Base-by-base conservation (phyloP, 805 yeast species). In the Clavispora asparagi region DNA sequence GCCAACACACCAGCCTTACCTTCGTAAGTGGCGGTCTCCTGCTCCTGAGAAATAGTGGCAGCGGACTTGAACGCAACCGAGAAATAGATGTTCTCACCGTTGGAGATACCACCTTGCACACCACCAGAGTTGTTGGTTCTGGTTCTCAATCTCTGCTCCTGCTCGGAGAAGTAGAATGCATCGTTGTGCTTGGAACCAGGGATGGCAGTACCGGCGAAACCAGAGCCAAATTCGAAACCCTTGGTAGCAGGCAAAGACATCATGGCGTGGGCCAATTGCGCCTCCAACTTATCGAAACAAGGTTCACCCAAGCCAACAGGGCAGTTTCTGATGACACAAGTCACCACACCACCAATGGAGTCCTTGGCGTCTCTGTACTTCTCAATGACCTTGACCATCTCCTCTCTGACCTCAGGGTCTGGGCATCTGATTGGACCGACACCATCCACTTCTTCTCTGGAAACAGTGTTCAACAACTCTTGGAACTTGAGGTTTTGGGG, bases 291-390 rank as follows among this genome's bases (percentile, higher is more conserved):
- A 69, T 94, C 99, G 64, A 94, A 94, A 51, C 90, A 89, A 27
- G 99, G 99, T 73, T 94, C 99, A 53, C 99, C 99, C 38, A 94
- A 76, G n/a, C 98, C 98, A 44, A 85, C 75, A 35, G 99, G 99
- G 54, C 87, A 79, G 68, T 94, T 92, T 67, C 98, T 82, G 40
- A 94, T 78, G 16, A 94, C 98, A 76, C 99, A 94, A 8, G 99
- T 94, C 46, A 94, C 99, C 38, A 92, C 87, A 59, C 99, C 99
- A 53, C 99, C 99, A 55, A 94, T 88, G 42, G 97, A 91, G 68
- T 94, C 99, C 58, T 87, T 78, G 40, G 82, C 67, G 57, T 87
- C 96, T 66, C 95, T 82, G 71, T 84, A 84, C 56, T 85, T 76
- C 71, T 91, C 96, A 48, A 94, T 94, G 40, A 85, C 83, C 65